Base-by-base conservation (phyloP, 495 filamentous ascomycete genomes). In the Xylaria acuta region DNA sequence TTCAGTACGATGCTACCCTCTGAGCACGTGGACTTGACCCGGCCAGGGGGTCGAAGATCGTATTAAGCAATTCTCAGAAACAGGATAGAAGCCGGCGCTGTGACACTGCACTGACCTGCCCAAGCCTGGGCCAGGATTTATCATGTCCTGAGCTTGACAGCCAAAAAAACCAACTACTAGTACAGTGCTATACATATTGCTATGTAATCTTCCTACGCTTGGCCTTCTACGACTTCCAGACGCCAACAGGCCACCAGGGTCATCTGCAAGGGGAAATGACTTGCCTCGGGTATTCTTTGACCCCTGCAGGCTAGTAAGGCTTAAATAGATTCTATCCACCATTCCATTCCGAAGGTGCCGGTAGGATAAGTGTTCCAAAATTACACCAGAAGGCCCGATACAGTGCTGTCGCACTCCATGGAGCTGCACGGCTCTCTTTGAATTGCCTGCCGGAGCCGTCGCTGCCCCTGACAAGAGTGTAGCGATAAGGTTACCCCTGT, bases 371-470 rank as follows among this genome's bases (percentile, higher is more conserved):
- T 34, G 47, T 67, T 27, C 65, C 65, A 67, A 67, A 67, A 27
- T 67, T 56, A 67, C 5, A 41, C 49, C 65, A 67, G 47, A 56
- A 67, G 65, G 65, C 47, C 65, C 49, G 64, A 67, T 67, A 67
- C 36, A 53, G 65, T 53, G 45, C 32, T 51, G 45, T 7, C 38
- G 30, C 22, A 51, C 64, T 51, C 40, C 32, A 56, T 40, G 5
- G 34, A 40, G 22, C n/a, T 41, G 64, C 64, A 30, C 49, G 34
- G n/a, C 20, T 41, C 64, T 36, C 64, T 9, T 47, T 43, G 49
- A 20, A 56, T 67, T 67, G 65, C 65, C 65, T 67, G 65, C 65
- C 65, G 65, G 65, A 51, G 9, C 25, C 14, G 18, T 67, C 1
- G 22, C n/a, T 67, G 49, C 65, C 65, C 45, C 64, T 66, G 64